Percentiles rank a stretch among this genome's conserved stretches.
Evolutionary conservation across 164 flowering plant genomes (phyloP).

Genomic region (Vitis vinifera): DNA sequence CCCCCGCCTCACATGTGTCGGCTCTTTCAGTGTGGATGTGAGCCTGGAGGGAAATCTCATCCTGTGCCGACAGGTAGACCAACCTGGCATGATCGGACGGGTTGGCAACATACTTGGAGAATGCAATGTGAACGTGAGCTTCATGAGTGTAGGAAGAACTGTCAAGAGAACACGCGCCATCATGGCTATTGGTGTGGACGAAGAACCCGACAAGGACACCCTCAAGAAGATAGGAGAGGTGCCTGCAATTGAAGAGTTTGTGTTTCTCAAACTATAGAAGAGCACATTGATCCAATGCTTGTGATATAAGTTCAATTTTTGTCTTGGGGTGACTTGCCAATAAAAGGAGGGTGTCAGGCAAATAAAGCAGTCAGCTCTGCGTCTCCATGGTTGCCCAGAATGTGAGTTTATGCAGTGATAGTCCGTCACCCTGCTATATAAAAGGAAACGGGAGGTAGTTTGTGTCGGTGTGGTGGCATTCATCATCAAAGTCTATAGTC

Average conservation of each 20-base stretch:
- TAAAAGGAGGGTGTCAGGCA: too few species aligned
- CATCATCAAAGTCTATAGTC: too few species aligned
- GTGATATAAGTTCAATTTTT: too few species aligned
- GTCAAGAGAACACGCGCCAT: conserved; percentile 42
- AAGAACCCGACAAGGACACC: conserved; percentile 27
- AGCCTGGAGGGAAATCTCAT: conserved; percentile 48
- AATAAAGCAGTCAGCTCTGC: too few species aligned
- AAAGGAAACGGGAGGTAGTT: too few species aligned
- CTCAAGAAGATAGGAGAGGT: conserved; percentile 33
- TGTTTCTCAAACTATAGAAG: conserved; percentile 36
- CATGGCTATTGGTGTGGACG: conserved; percentile 47
- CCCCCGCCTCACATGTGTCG: conserved; percentile 40
- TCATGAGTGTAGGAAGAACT: conserved; percentile 49
- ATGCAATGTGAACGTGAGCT: conserved; percentile 47
- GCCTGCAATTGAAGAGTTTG: conserved; percentile 51
- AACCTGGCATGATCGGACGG: conserved; percentile 55
- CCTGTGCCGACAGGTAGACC: conserved; percentile 48
- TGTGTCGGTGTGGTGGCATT: too few species aligned
- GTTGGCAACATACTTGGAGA: conserved; percentile 52
- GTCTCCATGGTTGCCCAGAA: too few species aligned
- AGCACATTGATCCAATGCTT: not conserved
- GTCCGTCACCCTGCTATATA: too few species aligned
- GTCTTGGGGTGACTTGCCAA: too few species aligned
- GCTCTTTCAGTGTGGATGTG: conserved; percentile 41
- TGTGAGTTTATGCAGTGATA: too few species aligned